phyloP scores from a whole-genome alignment of 352 stramenopile genomes.

The Globisporangium barbulae region DNA sequence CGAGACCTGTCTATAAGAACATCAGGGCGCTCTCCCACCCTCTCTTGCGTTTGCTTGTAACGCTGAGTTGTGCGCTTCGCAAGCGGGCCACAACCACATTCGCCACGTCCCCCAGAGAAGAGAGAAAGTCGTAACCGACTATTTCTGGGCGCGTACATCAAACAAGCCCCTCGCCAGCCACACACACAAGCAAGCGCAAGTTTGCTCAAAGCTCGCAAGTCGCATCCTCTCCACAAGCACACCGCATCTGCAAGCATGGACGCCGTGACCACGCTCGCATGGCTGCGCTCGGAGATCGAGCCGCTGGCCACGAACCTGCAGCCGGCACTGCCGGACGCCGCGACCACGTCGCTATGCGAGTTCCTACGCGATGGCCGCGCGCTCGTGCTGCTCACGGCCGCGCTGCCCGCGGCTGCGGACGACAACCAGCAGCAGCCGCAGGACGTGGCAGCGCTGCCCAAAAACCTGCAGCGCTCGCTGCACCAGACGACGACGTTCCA shows the following conservation, averaged over 20 bases:
- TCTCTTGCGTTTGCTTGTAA: background rate
- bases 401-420: constrained; percentile 25
- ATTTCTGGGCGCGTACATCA: background rate
- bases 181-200: background rate
- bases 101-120: constrained; percentile 3
- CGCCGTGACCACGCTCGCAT: constrained; percentile 31
- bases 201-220: background rate
- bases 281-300: constrained; percentile 57
- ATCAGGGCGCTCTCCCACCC: background rate
- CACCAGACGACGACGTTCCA: constrained; percentile 76
- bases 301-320: constrained; percentile 26
- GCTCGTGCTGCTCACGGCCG: constrained; percentile 62
- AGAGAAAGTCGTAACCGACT: background rate
- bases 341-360: constrained; percentile 42
- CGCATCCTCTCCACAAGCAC: background rate
- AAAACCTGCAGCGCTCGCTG: constrained; percentile 68
- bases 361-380: constrained; percentile 76
- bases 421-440: constrained; percentile 9
- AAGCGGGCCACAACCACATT: constrained; percentile 7
- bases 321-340: constrained; percentile 26
- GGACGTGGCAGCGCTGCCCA: constrained; percentile 39
- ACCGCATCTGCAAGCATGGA: constrained; percentile 6
- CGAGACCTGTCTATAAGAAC: background rate
- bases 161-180: background rate
- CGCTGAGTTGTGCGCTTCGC: constrained; percentile 1